A percentile compares a stretch with the other conserved stretches of the same genome.
phyloP scores from a whole-genome alignment of 345 rosid genomes.

The Sisymbrium altissimum region DNA sequence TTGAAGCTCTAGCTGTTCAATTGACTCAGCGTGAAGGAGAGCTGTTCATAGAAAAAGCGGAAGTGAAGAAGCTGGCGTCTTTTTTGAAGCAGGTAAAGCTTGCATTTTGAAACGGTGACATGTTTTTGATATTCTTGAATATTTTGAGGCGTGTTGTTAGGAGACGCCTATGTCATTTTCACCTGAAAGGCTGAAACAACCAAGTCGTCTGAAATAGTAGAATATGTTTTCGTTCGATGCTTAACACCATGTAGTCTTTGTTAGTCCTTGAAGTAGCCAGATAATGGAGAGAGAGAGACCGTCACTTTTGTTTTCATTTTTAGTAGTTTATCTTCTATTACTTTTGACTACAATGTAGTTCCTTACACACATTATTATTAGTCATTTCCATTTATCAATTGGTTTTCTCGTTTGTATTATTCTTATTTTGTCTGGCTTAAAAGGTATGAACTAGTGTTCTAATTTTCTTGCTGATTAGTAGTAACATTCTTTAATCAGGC shows the following conservation, averaged over 20 bases:
- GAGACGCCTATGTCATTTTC: background rate
- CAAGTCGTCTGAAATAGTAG: background rate
- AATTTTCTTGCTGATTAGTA: constrained; percentile 21
- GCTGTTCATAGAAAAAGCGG: constrained; percentile 82
- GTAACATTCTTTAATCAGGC: constrained; percentile 49
- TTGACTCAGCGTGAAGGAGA: constrained; percentile 97
- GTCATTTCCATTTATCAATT: background rate
- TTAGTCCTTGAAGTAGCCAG: constrained; percentile 5
- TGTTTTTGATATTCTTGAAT: background rate
- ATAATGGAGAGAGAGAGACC: background rate
- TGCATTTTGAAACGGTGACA: background rate
- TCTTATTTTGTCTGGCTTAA: background rate
- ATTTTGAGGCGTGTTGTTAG: background rate
- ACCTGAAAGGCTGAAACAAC: background rate
- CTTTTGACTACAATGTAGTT: background rate
- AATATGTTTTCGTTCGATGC: background rate
- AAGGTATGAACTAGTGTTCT: background rate
- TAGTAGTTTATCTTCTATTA: background rate
- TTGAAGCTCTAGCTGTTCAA: constrained; percentile 95
- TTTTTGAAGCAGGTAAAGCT: constrained; percentile 78
- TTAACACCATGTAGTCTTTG: background rate
- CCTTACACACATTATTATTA: background rate
- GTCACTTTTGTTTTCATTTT: background rate
- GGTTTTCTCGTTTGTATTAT: background rate
- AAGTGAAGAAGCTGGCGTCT: constrained; percentile 91